phyloP scores from a whole-genome alignment of 192 early-diverging fungal genomes.

The Entomortierella chlamydospora region DNA sequence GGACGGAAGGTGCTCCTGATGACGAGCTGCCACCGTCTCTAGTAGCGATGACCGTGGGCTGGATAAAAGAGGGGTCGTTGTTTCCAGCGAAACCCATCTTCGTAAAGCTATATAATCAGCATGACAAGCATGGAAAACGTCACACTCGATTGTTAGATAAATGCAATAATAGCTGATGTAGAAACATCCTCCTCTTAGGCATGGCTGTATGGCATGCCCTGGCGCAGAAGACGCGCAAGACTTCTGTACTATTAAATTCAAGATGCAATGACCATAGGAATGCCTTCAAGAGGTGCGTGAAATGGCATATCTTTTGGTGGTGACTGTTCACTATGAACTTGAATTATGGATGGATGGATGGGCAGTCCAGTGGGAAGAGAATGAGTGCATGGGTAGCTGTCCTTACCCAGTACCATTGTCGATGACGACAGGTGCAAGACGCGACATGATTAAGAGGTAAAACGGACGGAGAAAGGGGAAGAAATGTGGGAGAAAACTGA shows the following conservation, averaged over 20 bases:
- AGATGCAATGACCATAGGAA: no score
- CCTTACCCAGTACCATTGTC: slow-evolving; percentile 98
- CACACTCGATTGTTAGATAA: slow-evolving; percentile 2
- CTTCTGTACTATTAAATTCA: no score
- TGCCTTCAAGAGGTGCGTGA: no score
- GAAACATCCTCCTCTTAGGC: slow-evolving; percentile 7
- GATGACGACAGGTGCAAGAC: slow-evolving; percentile 88
- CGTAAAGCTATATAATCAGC: slow-evolving; percentile 73
- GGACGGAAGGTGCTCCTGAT: slow-evolving; percentile 60
- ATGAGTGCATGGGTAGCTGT: background rate
- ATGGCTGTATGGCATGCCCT: no score
- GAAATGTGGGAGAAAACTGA: background rate
- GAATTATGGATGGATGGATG: background rate
- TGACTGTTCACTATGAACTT: background rate
- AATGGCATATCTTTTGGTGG: background rate
- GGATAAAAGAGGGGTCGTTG: slow-evolving; percentile 96
- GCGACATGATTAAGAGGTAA: slow-evolving; percentile 47
- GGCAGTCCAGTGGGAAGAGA: background rate
- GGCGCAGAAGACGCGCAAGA: no score
- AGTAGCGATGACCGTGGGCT: slow-evolving; percentile 94
- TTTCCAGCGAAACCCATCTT: slow-evolving; percentile 99
- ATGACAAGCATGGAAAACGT: slow-evolving; percentile 15
- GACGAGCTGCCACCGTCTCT: slow-evolving; percentile 63
- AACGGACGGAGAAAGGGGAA: slow-evolving; percentile 1
- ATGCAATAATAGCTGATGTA: background rate